Evolutionary conservation across 768 basidiomycete species (phyloP).

Genomic region (Lentinula sp.): DNA sequence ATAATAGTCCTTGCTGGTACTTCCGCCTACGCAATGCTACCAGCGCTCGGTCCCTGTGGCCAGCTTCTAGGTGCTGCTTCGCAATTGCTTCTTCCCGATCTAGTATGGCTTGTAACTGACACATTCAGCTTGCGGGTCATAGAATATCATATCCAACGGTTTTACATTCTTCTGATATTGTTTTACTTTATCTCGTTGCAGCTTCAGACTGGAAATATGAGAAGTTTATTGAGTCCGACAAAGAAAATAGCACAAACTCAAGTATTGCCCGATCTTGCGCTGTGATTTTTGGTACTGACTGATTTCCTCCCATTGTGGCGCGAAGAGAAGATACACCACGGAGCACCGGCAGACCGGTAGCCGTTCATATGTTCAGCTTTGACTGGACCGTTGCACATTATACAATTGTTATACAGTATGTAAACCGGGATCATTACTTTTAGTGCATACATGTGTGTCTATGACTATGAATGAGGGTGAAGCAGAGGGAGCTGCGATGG

Average conservation of each 20-base stretch:
- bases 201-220: constrained; percentile 64
- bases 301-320: constrained; percentile 55
- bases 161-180: constrained; percentile 92
- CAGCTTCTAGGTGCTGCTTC: constrained; percentile 69
- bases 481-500: background rate
- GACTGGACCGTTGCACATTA: too few species aligned
- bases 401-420: too few species aligned
- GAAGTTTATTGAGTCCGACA: constrained; percentile 7
- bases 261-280: constrained; percentile 91
- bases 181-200: constrained; percentile 92
- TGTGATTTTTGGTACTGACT: constrained; percentile 85
- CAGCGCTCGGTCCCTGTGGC: constrained; percentile 83
- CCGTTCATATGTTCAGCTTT: background rate
- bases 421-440: too few species aligned
- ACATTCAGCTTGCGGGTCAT: background rate
- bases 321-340: background rate
- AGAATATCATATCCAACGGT: background rate
- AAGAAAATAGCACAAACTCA: constrained; percentile 57
- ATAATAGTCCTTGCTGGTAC: constrained; percentile 84
- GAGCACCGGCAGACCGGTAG: too few species aligned
- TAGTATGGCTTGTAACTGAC: constrained; percentile 81
- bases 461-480: background rate
- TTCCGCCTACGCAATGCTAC: constrained; percentile 86
- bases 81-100: constrained; percentile 90
- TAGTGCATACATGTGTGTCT: background rate